Conservation (phyloP, 148 eudicot species). For the Heliamphora exappendiculata region DNA sequence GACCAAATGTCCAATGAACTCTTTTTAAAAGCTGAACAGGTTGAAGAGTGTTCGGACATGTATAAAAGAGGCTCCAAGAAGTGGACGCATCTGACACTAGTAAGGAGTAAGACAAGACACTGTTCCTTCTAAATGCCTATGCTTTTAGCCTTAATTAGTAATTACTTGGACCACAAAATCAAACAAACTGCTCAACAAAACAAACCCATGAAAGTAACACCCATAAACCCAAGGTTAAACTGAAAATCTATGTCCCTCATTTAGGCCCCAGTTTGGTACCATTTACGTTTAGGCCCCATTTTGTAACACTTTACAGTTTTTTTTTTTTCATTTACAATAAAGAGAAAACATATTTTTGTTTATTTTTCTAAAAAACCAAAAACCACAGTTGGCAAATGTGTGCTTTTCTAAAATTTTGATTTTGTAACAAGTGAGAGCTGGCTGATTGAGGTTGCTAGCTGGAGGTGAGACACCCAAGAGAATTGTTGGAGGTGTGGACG, state of each 20-base stretch:
- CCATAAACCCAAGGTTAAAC: not conserved
- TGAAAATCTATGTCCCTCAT: not conserved
- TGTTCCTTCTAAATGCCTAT: not conserved
- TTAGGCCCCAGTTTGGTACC: too few species aligned
- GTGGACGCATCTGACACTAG: not conserved
- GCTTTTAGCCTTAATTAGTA: not conserved
- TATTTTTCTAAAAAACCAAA: too few species aligned
- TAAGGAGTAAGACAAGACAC: not conserved
- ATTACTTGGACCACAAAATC: not conserved
- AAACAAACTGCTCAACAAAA: not conserved
- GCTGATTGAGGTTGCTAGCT: too few species aligned
- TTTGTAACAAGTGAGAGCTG: too few species aligned
- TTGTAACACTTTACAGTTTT: too few species aligned
- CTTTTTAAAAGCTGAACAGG: not conserved
- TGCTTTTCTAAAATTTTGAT: too few species aligned
- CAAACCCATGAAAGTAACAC: not conserved
- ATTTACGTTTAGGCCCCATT: too few species aligned
- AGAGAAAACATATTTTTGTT: too few species aligned
- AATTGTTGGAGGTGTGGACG: too few species aligned
- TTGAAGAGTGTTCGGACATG: not conserved
- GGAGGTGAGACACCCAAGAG: too few species aligned
- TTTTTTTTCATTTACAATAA: too few species aligned
- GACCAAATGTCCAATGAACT: not conserved
- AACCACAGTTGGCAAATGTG: too few species aligned
- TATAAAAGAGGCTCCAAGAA: not conserved